Base-by-base conservation (phyloP, 2,329 filamentous ascomycete genomes). In the Aureobasidium pullulans region DNA sequence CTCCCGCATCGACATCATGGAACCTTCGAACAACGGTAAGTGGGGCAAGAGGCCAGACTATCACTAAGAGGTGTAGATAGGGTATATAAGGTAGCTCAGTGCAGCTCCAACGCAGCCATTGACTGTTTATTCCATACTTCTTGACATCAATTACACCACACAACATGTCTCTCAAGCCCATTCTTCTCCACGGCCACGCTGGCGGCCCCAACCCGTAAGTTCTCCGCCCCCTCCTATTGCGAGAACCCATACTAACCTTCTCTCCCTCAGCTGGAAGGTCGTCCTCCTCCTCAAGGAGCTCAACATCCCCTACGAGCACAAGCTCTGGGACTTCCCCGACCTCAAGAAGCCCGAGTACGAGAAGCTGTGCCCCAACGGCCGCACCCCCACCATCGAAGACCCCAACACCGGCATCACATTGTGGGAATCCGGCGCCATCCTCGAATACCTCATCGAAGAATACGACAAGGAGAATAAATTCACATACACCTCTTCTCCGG, bases 261-360 rank as follows among this genome's bases (percentile, higher is more conserved):
- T 23, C 23, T 23, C 23, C 23, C 23, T 23, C 23, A 23, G 23
- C 6, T 57, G 42, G 43, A 47, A 57, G 50, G 73, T 80, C 10
- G 68, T 70, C 59, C 73, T 79, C 56, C 60, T 80, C 42, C 68
- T 77, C 47, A 71, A 76, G 49, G 76, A 79, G 62, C 75, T 80
- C 40, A 61, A 62, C 4, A 31, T 80, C 19, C 71, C 73, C 5
- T 75, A 76, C 65, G 70, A 73, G 48, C 66, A 67, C 46, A 66
- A 72, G 36, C 63, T 69, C 47, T 67, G 74, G 56, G 63, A 68
- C 7, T 72, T 76, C 60, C 15, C 66, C 15, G 71, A 75, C 6
- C 58, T 79, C 31, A 79, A 79, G 62, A 65, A 67, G 10, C 66
- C 69, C 6, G 49, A 59, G 2, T 80, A 71, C 68, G 65, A 72